Percentiles rank a stretch among this genome's conserved stretches.
Conservation (phyloP, 192 early-diverging fungal species). For the Linnemannia schmuckeri region DNA sequence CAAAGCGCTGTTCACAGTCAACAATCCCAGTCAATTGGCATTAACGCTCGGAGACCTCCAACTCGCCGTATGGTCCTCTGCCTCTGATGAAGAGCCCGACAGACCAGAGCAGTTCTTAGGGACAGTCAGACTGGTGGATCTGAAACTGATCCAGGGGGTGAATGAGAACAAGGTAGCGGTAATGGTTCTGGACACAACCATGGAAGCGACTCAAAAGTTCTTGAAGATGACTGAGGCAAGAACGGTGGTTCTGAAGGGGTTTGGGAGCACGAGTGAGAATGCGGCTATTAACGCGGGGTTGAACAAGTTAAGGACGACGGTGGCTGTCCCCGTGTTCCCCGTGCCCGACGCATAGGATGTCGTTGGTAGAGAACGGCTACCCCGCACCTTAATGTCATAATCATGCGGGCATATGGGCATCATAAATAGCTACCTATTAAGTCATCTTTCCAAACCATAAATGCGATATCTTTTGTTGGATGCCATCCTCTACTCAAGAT, state of each 20-base stretch:
- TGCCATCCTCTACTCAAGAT: too few relatives aligned
- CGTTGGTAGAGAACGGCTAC: too few relatives aligned
- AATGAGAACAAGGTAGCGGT: constrained; percentile 5
- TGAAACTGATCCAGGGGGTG: constrained; percentile 23
- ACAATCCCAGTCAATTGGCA: constrained; percentile 34
- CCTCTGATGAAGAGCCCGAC: not conserved
- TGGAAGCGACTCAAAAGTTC: constrained; percentile 21
- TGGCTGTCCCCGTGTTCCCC: not conserved
- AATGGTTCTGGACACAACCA: constrained; percentile 13
- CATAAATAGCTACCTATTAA: too few relatives aligned
- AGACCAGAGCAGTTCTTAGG: constrained; percentile 5
- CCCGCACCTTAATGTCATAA: too few relatives aligned
- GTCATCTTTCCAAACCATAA: too few relatives aligned
- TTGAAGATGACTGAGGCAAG: constrained; percentile 9
- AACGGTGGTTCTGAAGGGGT: constrained; percentile 23
- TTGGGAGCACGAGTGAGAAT: constrained; percentile 31
- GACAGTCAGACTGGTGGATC: not conserved
- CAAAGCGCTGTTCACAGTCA: constrained; percentile 8
- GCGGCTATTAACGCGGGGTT: constrained; percentile 24
- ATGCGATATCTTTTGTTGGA: too few relatives aligned
- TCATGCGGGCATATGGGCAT: too few relatives aligned
- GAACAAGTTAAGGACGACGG: not conserved
- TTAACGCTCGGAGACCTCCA: constrained; percentile 15
- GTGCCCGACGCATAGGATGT: not conserved
- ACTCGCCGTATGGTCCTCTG: not conserved